phyloP scores from a whole-genome alignment of 768 basidiomycete species.

The Cyclocybe cylindracea region DNA sequence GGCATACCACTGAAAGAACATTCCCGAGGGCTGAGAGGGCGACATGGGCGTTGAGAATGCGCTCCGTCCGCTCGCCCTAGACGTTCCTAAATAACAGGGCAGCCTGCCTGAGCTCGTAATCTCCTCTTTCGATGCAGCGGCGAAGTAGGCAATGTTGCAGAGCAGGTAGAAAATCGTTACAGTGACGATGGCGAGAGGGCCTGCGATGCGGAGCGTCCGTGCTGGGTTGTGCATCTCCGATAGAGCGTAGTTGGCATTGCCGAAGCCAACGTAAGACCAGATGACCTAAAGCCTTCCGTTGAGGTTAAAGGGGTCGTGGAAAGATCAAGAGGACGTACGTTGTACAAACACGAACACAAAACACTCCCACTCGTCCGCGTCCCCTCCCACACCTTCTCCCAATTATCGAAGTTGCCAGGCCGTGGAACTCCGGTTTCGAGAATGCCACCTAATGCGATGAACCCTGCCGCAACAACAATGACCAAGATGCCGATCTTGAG shows the following conservation, averaged over 20 bases:
- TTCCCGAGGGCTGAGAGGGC: constrained; percentile 62
- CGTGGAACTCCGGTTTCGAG: constrained; percentile 19
- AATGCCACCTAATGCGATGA: constrained; percentile 37
- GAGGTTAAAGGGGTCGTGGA: neutral
- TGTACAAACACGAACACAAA: constrained; percentile 52
- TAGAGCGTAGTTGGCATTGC: constrained; percentile 68
- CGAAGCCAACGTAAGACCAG: constrained; percentile 60
- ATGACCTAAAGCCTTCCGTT: constrained; percentile 35
- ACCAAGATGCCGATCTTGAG: constrained; percentile 52
- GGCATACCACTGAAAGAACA: constrained; percentile 46
- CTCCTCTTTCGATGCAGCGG: constrained; percentile 64
- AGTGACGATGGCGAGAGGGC: constrained; percentile 55
- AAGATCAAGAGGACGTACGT: constrained; percentile 19
- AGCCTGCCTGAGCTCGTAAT: constrained; percentile 55
- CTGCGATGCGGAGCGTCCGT: constrained; percentile 63
- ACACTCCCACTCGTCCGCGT: constrained; percentile 41
- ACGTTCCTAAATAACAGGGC: constrained; percentile 68
- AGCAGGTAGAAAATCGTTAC: constrained; percentile 59
- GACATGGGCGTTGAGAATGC: constrained; percentile 32
- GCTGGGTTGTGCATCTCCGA: constrained; percentile 64
- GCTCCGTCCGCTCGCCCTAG: constrained; percentile 53
- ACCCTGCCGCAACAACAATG: constrained; percentile 45
- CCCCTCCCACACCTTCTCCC: constrained; percentile 32
- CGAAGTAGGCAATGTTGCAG: constrained; percentile 70
- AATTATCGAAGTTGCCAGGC: constrained; percentile 30